Conservation (phyloP, 768 basidiomycete genomes). For the Calocybe indica region DNA sequence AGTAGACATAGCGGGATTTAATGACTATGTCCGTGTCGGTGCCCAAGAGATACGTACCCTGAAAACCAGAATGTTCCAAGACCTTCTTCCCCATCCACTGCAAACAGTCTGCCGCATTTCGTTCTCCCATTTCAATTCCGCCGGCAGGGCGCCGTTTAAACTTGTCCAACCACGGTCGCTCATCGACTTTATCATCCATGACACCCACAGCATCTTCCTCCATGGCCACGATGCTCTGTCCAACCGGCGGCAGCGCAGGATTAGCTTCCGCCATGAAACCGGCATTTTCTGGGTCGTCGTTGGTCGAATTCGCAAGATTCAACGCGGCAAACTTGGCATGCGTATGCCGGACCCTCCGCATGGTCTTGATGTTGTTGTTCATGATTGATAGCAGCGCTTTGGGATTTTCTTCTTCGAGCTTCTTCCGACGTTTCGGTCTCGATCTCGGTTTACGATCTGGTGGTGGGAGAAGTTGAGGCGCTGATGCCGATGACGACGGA, state of each 20-base stretch:
- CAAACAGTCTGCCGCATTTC: slow-evolving; percentile 57
- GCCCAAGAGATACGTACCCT: slow-evolving; percentile 48
- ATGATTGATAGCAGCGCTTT: slow-evolving; percentile 61
- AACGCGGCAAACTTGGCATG: slow-evolving; percentile 68
- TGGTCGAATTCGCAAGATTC: slow-evolving; percentile 21
- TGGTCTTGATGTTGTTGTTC: slow-evolving; percentile 72
- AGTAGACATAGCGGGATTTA: neutral
- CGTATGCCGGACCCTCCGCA: slow-evolving; percentile 66
- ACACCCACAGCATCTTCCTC: slow-evolving; percentile 27
- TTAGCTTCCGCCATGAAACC: slow-evolving; percentile 9
- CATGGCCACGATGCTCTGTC: neutral
- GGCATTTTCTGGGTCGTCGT: slow-evolving; percentile 25
- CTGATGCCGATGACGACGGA: slow-evolving; percentile 11
- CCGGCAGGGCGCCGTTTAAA: slow-evolving; percentile 20
- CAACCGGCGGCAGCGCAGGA: neutral
- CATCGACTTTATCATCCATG: slow-evolving; percentile 47
- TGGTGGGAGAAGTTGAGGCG: slow-evolving; percentile 3
- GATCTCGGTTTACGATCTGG: slow-evolving; percentile 8
- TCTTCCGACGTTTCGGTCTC: slow-evolving; percentile 31
- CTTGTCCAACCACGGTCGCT: slow-evolving; percentile 48
- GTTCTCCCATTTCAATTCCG: slow-evolving; percentile 53
- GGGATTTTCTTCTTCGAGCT: slow-evolving; percentile 17
- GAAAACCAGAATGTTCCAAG: slow-evolving; percentile 87
- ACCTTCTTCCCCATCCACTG: slow-evolving; percentile 72
- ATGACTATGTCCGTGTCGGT: neutral